phyloP scores from a whole-genome alignment of 441 rosid genomes.

The Oxalis stricta region DNA sequence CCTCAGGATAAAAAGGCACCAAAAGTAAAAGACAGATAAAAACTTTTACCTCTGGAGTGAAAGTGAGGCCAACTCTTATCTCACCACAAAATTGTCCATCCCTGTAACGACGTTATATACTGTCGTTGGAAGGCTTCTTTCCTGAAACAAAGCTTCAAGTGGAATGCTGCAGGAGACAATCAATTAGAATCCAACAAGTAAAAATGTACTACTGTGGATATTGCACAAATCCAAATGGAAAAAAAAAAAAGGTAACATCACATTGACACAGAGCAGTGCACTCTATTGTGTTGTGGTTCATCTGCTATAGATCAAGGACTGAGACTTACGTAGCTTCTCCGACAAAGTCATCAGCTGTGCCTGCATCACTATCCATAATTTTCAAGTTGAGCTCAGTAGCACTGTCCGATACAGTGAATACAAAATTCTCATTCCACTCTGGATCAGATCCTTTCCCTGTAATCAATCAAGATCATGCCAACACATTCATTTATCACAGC shows the following conservation, averaged over 20 bases:
- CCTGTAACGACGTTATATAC: slow-evolving; percentile 29
- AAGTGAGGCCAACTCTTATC: slow-evolving; percentile 26
- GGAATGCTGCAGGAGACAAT: slow-evolving; percentile 17
- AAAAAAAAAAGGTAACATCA: no score
- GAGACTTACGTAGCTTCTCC: slow-evolving; percentile 33
- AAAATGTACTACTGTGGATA: no score
- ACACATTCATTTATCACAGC: no score
- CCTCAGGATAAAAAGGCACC: no score
- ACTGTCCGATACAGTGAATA: slow-evolving; percentile 26
- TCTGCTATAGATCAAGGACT: no score
- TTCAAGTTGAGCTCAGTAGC: slow-evolving; percentile 25
- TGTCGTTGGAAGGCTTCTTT: slow-evolving; percentile 18
- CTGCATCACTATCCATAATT: slow-evolving; percentile 32
- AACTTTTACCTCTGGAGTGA: slow-evolving; percentile 20
- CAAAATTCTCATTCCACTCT: slow-evolving; percentile 48
- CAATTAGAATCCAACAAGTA: no score
- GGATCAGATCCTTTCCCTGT: slow-evolving; percentile 39
- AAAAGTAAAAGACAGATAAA: neutral
- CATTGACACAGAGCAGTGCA: no score
- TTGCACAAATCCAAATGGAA: no score
- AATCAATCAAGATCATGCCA: no score
- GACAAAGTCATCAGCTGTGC: slow-evolving; percentile 26
- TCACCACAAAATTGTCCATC: slow-evolving; percentile 21
- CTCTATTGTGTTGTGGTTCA: no score
- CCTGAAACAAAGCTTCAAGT: slow-evolving; percentile 18